These are phyloP conservation scores for Talaromyces funiculosus DNA, from an alignment of 2,329 filamentous ascomycete species.

Conservation along the genomic window DNA sequence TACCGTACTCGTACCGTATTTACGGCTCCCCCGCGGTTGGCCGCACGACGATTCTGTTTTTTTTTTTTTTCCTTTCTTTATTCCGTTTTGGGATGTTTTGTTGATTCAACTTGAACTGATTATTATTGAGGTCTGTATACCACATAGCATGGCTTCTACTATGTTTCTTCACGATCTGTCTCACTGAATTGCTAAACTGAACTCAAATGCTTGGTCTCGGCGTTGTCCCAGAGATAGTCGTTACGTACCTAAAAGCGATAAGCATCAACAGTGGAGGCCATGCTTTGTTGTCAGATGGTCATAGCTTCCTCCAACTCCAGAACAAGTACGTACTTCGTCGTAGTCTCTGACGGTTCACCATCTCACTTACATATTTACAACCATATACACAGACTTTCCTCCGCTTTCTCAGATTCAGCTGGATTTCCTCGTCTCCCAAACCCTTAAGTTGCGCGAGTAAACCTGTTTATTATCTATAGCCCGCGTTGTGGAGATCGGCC, in stretches of 20 bases:
- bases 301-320: slow-evolving; percentile 6
- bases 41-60: slow-evolving; percentile 12
- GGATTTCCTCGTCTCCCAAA: too few relatives aligned
- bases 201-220: too few relatives aligned
- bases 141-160: too few relatives aligned
- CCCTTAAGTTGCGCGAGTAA: not conserved
- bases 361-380: not conserved
- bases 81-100: not conserved
- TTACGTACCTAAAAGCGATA: not conserved
- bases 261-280: not conserved
- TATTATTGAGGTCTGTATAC: too few relatives aligned
- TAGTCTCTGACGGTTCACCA: not conserved
- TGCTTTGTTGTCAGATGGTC: slow-evolving; percentile 12
- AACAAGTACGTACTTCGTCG: too few relatives aligned
- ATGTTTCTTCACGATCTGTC: too few relatives aligned
- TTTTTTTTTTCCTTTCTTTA: too few relatives aligned
- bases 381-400: not conserved
- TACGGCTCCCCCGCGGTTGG: slow-evolving; percentile 9
- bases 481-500: slow-evolving; percentile 1
- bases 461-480: not conserved
- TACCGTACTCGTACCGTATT: not conserved
- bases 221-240: slow-evolving; percentile 5
- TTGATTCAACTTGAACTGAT: not conserved
- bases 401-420: not conserved
- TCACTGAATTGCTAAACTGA: too few relatives aligned